phyloP scores from a whole-genome alignment of 176 grass and related monocot genomes.

The Ensete ventricosum region DNA sequence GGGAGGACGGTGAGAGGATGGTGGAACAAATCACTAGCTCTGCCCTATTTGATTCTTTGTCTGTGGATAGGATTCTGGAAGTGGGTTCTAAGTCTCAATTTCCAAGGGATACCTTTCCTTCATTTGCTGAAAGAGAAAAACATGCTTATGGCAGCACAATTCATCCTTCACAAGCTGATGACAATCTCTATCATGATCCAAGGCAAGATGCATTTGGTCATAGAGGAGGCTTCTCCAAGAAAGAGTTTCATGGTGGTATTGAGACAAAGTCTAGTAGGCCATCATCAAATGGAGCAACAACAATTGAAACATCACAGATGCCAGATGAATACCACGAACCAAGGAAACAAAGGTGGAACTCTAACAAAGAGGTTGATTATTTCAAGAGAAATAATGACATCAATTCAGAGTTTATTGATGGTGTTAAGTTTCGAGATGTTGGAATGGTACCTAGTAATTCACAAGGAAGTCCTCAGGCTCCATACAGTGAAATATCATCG shows the following conservation, averaged over 20 bases:
- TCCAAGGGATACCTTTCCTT: slow-evolving; percentile 37
- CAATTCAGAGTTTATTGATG: slow-evolving; percentile 41
- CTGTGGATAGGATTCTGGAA: slow-evolving; percentile 46
- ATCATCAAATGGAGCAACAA: no score
- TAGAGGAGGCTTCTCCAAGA: slow-evolving; percentile 50
- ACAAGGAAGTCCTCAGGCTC: slow-evolving; percentile 37
- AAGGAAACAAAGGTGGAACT: slow-evolving; percentile 56
- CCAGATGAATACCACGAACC: slow-evolving; percentile 39
- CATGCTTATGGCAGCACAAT: slow-evolving; percentile 36
- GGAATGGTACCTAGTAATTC: slow-evolving; percentile 50
- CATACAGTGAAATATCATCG: slow-evolving; percentile 45
- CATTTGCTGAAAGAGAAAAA: slow-evolving; percentile 47
- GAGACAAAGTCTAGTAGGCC: neutral
- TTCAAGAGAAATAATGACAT: slow-evolving; percentile 56
- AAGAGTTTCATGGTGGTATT: slow-evolving; percentile 48
- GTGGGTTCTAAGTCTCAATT: slow-evolving; percentile 37
- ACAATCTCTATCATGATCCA: slow-evolving; percentile 33
- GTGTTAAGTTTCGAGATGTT: slow-evolving; percentile 59
- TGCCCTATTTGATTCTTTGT: slow-evolving; percentile 41
- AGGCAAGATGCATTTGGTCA: slow-evolving; percentile 34
- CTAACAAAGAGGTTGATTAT: slow-evolving; percentile 38
- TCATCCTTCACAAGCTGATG: slow-evolving; percentile 43
- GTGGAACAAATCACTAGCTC: slow-evolving; percentile 47
- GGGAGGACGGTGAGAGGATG: slow-evolving; percentile 41
- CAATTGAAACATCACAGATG: slow-evolving; percentile 18